phyloP scores from a whole-genome alignment of 345 rosid species.

The Populus ilicifolia region DNA sequence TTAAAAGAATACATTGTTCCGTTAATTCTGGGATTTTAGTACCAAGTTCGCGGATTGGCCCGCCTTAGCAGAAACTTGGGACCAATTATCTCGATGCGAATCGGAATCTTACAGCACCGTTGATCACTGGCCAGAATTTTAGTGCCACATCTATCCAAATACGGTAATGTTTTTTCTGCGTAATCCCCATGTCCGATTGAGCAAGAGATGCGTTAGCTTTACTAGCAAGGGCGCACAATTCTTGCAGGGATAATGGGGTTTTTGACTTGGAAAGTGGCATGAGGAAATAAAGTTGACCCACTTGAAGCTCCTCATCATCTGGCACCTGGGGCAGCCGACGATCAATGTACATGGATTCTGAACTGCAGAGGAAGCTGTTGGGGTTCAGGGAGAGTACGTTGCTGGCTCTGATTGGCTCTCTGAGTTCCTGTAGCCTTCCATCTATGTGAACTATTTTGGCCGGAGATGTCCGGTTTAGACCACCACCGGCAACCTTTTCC shows the following conservation, averaged over 20 bases:
- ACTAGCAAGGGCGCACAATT: slow-evolving; percentile 39
- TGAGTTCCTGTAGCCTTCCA: slow-evolving; percentile 38
- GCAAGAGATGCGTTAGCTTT: slow-evolving; percentile 39
- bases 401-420: slow-evolving; percentile 32
- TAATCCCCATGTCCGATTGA: background rate
- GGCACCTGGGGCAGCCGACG: slow-evolving; percentile 18
- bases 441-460: slow-evolving; percentile 34
- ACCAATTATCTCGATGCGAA: background rate
- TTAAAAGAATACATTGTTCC: background rate
- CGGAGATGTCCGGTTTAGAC: slow-evolving; percentile 19
- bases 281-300: slow-evolving; percentile 46
- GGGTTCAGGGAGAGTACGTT: slow-evolving; percentile 30
- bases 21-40: background rate
- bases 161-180: background rate
- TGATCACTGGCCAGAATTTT: background rate
- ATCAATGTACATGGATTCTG: slow-evolving; percentile 39
- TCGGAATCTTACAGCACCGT: slow-evolving; percentile 5
- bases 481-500: background rate
- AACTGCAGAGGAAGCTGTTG: slow-evolving; percentile 40
- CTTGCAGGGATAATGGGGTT: slow-evolving; percentile 30
- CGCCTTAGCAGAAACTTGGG: background rate
- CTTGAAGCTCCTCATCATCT: slow-evolving; percentile 37
- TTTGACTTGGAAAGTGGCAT: slow-evolving; percentile 36
- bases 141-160: background rate
- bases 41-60: background rate